Evolutionary conservation across 495 filamentous ascomycete genomes (phyloP).

Genomic region (Penicillium tannophilum): DNA sequence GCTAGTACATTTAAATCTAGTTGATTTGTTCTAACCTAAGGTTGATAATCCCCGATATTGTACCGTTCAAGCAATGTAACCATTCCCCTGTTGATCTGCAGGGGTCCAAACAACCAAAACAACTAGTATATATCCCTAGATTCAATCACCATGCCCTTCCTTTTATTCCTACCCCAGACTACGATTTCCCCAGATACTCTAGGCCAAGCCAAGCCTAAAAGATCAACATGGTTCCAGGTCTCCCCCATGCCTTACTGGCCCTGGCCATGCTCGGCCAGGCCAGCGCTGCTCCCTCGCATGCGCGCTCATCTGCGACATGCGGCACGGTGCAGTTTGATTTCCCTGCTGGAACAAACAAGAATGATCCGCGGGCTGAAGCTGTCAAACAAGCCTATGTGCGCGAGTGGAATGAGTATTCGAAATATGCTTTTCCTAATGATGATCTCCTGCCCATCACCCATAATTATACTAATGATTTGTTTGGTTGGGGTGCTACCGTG

Average conservation of each 20-base stretch:
- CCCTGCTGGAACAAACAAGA: slow-evolving; percentile 22
- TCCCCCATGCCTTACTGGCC: slow-evolving; percentile 16
- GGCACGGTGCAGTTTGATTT: slow-evolving; percentile 25
- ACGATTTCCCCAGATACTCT: too few relatives aligned
- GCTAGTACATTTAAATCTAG: background rate
- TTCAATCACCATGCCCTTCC: background rate
- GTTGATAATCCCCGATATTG: background rate
- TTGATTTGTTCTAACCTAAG: background rate
- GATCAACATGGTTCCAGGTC: slow-evolving; percentile 13
- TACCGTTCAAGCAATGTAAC: slow-evolving; percentile 17
- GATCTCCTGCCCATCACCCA: slow-evolving; percentile 24
- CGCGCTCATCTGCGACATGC: slow-evolving; percentile 13
- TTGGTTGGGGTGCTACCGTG: slow-evolving; percentile 27
- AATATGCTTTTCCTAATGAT: slow-evolving; percentile 25
- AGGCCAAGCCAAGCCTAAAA: too few relatives aligned
- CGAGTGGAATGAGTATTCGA: slow-evolving; percentile 25
- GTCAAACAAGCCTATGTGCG: slow-evolving; percentile 25
- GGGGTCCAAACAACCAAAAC: background rate
- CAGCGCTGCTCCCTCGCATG: slow-evolving; percentile 6
- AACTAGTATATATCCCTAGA: background rate
- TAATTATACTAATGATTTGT: slow-evolving; percentile 21
- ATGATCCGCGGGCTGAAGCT: slow-evolving; percentile 22
- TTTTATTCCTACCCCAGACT: background rate
- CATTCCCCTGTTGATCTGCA: slow-evolving; percentile 17
- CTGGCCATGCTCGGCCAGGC: slow-evolving; percentile 5